A percentile compares a stretch with the other conserved stretches of the same genome.
Evolutionary conservation across 1,284 basidiomycete genomes (phyloP).

Genomic region (Tilletiopsis washingtonensis): DNA sequence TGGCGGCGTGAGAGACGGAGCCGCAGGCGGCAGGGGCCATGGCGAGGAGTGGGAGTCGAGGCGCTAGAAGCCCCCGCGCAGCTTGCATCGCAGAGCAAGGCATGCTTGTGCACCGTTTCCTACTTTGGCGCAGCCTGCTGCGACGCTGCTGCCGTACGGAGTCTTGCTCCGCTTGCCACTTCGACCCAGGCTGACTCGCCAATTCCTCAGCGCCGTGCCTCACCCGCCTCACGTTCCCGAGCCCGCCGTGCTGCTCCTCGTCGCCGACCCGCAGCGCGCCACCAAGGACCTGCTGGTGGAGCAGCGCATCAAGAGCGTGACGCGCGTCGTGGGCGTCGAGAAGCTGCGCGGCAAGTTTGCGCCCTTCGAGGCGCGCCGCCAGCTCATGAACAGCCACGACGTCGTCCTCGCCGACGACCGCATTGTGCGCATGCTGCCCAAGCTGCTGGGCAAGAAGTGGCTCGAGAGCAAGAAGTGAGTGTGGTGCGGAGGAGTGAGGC

Average conservation of each 20-base stretch:
- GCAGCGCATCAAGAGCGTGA: constrained; percentile 75
- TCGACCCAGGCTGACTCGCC: too few species aligned
- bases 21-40: constrained; percentile 62
- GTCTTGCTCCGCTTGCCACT: constrained; percentile 3
- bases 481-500: too few species aligned
- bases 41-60: background rate
- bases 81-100: too few species aligned
- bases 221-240: constrained; percentile 75
- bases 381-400: constrained; percentile 78
- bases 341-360: constrained; percentile 48
- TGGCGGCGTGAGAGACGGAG: constrained; percentile 25
- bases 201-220: constrained; percentile 57
- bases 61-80: too few species aligned
- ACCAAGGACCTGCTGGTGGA: constrained; percentile 84
- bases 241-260: constrained; percentile 75
- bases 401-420: constrained; percentile 89
- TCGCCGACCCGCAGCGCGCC: constrained; percentile 88
- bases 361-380: constrained; percentile 74
- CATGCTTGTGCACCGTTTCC: constrained; percentile 14
- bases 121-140: too few species aligned
- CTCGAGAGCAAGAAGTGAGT: constrained; percentile 85
- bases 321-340: constrained; percentile 75
- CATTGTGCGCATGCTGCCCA: constrained; percentile 76
- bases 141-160: too few species aligned
- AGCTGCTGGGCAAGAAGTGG: constrained; percentile 78